Base-by-base conservation (phyloP, 495 filamentous ascomycete species). In the Penicillium herquei region DNA sequence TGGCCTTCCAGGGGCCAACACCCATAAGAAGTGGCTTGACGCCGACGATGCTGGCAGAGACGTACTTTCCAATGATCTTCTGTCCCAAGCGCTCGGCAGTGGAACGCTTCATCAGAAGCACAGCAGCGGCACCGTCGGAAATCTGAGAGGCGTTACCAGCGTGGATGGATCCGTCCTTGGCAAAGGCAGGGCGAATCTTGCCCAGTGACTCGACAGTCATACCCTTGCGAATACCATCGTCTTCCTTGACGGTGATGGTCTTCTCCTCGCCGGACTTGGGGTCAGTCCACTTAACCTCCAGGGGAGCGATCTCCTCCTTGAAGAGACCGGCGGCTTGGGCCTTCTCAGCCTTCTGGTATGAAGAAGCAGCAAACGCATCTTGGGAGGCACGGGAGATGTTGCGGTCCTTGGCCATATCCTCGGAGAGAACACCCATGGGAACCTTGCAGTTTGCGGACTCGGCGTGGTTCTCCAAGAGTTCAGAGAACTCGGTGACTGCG, bases 391-490 rank as follows among this genome's bases (percentile, higher is more conserved):
- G 87, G 44, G 83, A 64, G 63, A 98, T 83, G 46, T 80, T 76
- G 51, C 84, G 80, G 71, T 92, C 90, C 73, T 89, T 87, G 51
- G 94, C 94, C 94, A 98, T 97, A 62, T 92, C 65, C 76, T 98
- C 94, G 49, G 91, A 96, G 34, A 98, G 81, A 1, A 90, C 82
- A 58, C 95, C 95, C 94, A 98, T 98, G 65, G 93, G 88, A 9
- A 98, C 94, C 78, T 95, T 96, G 83, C 94, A 98, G 80, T 96
- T 93, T 64, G 86, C 88, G 39, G 93, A 84, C 70, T 94, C 87
- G 52, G 82, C 80, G 77, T 95, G 83, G 57, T 75, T 82, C 66
- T 97, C 90, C 44, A 98, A 84, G 54, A 96, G 84, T 12, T 96
- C 90, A 21, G 89, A 93, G 83, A 98, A 96, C 70, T 98, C 94